phyloP scores from a whole-genome alignment of 164 flowering plant species.

The Litsea cubeba region DNA sequence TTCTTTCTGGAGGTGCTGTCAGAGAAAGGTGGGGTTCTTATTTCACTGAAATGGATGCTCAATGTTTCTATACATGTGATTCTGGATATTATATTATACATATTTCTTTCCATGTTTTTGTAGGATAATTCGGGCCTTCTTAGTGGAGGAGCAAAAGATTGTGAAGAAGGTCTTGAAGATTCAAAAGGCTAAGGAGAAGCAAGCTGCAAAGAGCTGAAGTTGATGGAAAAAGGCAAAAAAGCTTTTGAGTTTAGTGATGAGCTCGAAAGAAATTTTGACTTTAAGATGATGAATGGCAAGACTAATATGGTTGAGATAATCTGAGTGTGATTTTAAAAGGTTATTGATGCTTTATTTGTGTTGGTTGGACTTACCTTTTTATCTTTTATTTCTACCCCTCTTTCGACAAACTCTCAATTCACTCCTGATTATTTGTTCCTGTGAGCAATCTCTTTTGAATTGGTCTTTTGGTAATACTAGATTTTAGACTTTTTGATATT shows the following conservation, averaged over 20 bases:
- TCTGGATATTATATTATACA: not conserved
- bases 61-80: not conserved
- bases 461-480: not conserved
- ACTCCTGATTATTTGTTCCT: not conserved
- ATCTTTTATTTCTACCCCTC: not conserved
- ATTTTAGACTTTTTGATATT: not conserved
- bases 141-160: conserved; percentile 75
- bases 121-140: conserved; percentile 71
- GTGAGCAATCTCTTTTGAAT: not conserved
- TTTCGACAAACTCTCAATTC: too few species aligned
- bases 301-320: not conserved
- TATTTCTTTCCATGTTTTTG: not conserved
- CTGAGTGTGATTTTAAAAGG: not conserved
- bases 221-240: not conserved
- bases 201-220: conserved; percentile 36
- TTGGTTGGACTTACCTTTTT: not conserved
- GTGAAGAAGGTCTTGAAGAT: conserved; percentile 77
- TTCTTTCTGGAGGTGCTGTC: conserved; percentile 66
- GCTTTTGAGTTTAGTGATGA: not conserved
- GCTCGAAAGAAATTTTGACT: conserved; percentile 25
- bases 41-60: not conserved
- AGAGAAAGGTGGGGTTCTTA: conserved; percentile 52
- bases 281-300: conserved; percentile 5
- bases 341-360: not conserved
- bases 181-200: conserved; percentile 72